These are phyloP conservation scores for Carex littledalei DNA, from an alignment of 176 grass and related monocot species.

Conservation along the genomic window DNA sequence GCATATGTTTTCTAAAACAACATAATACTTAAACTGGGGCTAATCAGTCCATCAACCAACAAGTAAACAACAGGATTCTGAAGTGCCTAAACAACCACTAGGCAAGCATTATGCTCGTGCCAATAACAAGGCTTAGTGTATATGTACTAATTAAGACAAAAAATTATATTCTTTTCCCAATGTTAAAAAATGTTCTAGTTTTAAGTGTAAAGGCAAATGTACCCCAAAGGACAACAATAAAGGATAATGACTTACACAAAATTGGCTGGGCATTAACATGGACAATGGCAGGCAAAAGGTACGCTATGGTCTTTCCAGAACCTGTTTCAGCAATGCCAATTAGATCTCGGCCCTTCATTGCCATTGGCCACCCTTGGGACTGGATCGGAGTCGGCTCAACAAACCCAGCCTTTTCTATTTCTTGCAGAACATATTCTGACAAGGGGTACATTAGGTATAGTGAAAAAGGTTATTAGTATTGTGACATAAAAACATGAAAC, in stretches of 20 bases:
- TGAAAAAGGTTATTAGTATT: background rate
- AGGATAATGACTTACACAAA: slow-evolving; percentile 39
- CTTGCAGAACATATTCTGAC: slow-evolving; percentile 84
- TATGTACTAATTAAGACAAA: background rate
- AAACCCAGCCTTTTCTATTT: slow-evolving; percentile 86
- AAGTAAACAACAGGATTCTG: background rate
- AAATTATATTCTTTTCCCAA: background rate
- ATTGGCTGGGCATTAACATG: slow-evolving; percentile 96
- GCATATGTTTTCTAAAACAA: background rate
- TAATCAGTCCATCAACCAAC: background rate
- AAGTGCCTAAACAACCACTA: slow-evolving; percentile 1
- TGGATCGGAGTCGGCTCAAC: slow-evolving; percentile 92
- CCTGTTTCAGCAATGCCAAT: slow-evolving; percentile 98
- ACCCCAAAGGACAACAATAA: background rate
- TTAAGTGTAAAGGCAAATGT: background rate
- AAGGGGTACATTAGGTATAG: slow-evolving; percentile 8
- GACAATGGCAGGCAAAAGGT: slow-evolving; percentile 87
- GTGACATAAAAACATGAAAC: background rate
- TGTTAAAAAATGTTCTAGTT: background rate
- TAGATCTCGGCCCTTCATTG: slow-evolving; percentile 83
- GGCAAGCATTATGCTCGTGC: background rate
- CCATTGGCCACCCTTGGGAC: slow-evolving; percentile 97
- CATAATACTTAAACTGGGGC: background rate
- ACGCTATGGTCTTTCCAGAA: slow-evolving; percentile 91
- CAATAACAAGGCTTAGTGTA: background rate